Evolutionary conservation across 306 rosid genomes (phyloP).

Genomic region (Cicer arietinum): DNA sequence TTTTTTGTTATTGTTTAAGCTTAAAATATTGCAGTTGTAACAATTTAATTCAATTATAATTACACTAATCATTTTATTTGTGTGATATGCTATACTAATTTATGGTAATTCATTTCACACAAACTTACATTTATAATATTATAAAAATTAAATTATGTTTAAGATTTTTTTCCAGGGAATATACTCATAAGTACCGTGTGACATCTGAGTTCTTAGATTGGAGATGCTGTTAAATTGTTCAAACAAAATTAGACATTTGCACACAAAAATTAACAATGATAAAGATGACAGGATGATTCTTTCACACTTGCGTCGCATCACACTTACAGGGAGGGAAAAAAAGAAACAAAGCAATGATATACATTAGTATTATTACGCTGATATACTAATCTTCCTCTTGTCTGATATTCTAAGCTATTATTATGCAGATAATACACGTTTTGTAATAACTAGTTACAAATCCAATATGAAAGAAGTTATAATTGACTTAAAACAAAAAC

Average conservation of each 20-base stretch:
- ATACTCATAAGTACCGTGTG: too few species aligned
- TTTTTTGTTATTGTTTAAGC: too few species aligned
- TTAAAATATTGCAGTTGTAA: too few species aligned
- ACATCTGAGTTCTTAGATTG: too few species aligned
- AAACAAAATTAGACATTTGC: not conserved
- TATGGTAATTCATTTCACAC: too few species aligned
- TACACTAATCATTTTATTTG: too few species aligned
- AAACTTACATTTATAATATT: too few species aligned
- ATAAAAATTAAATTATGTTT: too few species aligned
- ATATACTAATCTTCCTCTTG: slow-evolving; percentile 19
- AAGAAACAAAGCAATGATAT: slow-evolving; percentile 16
- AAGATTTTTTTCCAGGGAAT: too few species aligned
- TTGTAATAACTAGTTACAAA: slow-evolving; percentile 21
- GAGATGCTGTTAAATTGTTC: not conserved
- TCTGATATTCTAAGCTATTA: slow-evolving; percentile 8
- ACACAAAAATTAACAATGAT: not conserved
- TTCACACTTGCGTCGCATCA: not conserved
- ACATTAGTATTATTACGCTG: slow-evolving; percentile 21
- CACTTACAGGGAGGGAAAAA: not conserved
- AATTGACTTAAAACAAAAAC: slow-evolving; percentile 2
- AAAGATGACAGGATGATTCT: slow-evolving; percentile 2
- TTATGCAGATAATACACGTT: slow-evolving; percentile 5
- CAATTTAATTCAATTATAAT: too few species aligned
- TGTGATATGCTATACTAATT: too few species aligned
- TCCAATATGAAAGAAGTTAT: slow-evolving; percentile 30